Base-by-base conservation (phyloP, 371 early-diverging fungal genomes). In the Mortierella sp. region DNA sequence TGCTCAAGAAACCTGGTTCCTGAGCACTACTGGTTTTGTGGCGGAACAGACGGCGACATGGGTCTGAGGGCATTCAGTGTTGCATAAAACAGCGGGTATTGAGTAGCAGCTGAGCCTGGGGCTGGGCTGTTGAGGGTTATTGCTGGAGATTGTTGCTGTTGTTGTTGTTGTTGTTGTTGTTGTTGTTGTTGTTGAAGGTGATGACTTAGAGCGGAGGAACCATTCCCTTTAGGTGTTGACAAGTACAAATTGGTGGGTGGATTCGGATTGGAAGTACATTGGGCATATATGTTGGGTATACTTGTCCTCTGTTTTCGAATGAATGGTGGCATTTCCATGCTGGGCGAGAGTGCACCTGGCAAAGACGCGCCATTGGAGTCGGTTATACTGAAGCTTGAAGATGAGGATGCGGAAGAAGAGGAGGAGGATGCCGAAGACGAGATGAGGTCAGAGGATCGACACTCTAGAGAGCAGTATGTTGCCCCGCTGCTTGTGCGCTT, bases 271-370 rank as follows among this genome's bases (percentile, higher is more conserved):
- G 73, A 62, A 4, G 83, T 66, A 28, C 83, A 81, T 22, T 81
- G 83, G 12, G 73, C 77, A 40, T 81, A 81, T 52, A 81, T 81
- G 52, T 81, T 81, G 72, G 83, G 83, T 75, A 75, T 76, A 61
- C 76, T 76, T 51, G 76, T 73, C 55, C 83, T 70, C 61, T 81
- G 77, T 64, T 81, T 81, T 32, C 83, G 83, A 54, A 76, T 64
- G 68, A 80, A 80, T n/a, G 80, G 80, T 11, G 80, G 80, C 80
- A 80, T 71, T 18, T 16, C 72, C 22, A 39, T 51, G 59, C 12
- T 52, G 30, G 24, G 32, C 26, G 70, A 69, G 22, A 43, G 26
- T 43, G 70, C 3, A 16, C 35, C 61, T 5, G 60, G 57, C 24
- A 66, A 55, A 24, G 75, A 64, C 0, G 37, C n/a, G 26, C 75